Conservation (phyloP, 371 early-diverging fungal species). For the Mortierella polycephala region DNA sequence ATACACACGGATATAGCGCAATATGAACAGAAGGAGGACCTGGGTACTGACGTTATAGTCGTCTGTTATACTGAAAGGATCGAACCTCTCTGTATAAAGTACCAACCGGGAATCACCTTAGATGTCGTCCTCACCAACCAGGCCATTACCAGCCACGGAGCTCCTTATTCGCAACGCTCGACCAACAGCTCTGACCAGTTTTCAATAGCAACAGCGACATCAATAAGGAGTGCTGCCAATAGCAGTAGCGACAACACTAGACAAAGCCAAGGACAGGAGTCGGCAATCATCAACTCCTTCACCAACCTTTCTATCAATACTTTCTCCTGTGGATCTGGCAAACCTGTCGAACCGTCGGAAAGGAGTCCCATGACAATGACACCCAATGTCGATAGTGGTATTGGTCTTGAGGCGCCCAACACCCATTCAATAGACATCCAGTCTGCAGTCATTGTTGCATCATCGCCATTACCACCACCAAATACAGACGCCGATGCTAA, state of each 20-base stretch:
- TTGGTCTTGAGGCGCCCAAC: too few species aligned
- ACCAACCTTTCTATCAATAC: slow-evolving; percentile 8
- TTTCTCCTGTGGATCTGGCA: background rate
- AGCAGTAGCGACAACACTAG: too few species aligned
- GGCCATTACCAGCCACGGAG: background rate
- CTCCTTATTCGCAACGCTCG: background rate
- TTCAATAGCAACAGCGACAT: background rate
- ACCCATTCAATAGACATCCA: background rate
- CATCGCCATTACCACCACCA: background rate
- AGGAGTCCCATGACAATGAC: background rate
- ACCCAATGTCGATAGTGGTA: background rate
- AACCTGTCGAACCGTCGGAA: too few species aligned
- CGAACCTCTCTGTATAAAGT: slow-evolving; percentile 19
- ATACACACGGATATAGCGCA: background rate
- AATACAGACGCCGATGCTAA: background rate
- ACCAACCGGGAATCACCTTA: slow-evolving; percentile 18
- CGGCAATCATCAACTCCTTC: background rate
- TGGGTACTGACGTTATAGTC: background rate
- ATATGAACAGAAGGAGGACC: background rate
- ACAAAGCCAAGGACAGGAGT: background rate
- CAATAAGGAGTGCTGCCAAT: too few species aligned
- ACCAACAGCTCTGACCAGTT: background rate
- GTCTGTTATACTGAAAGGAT: slow-evolving; percentile 2
- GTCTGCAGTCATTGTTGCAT: background rate
- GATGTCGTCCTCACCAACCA: slow-evolving; percentile 6